These are phyloP conservation scores for Dryas octopetala DNA, from an alignment of 306 rosid species.

Conservation along the genomic window DNA sequence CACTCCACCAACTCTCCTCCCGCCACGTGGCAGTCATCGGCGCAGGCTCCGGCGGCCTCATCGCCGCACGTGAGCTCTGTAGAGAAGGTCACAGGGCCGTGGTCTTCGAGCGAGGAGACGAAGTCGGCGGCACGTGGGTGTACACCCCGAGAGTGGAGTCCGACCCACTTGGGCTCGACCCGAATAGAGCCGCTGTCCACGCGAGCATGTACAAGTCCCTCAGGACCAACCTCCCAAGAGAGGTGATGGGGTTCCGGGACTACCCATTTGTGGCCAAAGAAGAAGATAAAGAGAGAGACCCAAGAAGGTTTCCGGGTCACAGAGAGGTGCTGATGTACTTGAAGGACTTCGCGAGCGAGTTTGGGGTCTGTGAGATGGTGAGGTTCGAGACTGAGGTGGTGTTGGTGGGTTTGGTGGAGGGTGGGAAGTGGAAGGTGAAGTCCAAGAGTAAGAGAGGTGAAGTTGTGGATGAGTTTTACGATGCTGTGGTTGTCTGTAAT, in stretches of 20 bases:
- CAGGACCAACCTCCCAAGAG: slow-evolving; percentile 39
- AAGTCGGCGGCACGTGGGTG: slow-evolving; percentile 43
- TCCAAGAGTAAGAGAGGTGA: slow-evolving; percentile 31
- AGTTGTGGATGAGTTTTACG: slow-evolving; percentile 26
- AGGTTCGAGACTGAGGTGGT: slow-evolving; percentile 44
- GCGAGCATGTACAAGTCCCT: slow-evolving; percentile 41
- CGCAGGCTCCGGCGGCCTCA: slow-evolving; percentile 35
- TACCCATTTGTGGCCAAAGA: slow-evolving; percentile 32
- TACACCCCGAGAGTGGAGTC: slow-evolving; percentile 32
- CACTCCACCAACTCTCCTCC: neutral
- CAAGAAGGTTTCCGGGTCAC: slow-evolving; percentile 53
- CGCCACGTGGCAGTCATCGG: slow-evolving; percentile 41
- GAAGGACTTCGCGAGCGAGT: slow-evolving; percentile 42
- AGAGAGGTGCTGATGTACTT: slow-evolving; percentile 47
- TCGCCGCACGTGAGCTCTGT: slow-evolving; percentile 38
- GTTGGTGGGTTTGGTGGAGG: slow-evolving; percentile 28
- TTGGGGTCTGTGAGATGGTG: slow-evolving; percentile 35
- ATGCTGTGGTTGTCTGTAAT: slow-evolving; percentile 50
- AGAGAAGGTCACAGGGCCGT: slow-evolving; percentile 33
- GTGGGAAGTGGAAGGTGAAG: slow-evolving; percentile 39
- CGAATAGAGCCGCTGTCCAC: slow-evolving; percentile 23
- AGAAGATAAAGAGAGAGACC: slow-evolving; percentile 33
- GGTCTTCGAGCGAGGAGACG: slow-evolving; percentile 34
- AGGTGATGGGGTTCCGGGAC: slow-evolving; percentile 40
- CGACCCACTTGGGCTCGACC: slow-evolving; percentile 34